A percentile compares a stretch with the other conserved stretches of the same genome.
These are phyloP conservation scores for Pythium myriotylum DNA, from an alignment of 352 stramenopile species.

Conservation along the genomic window DNA sequence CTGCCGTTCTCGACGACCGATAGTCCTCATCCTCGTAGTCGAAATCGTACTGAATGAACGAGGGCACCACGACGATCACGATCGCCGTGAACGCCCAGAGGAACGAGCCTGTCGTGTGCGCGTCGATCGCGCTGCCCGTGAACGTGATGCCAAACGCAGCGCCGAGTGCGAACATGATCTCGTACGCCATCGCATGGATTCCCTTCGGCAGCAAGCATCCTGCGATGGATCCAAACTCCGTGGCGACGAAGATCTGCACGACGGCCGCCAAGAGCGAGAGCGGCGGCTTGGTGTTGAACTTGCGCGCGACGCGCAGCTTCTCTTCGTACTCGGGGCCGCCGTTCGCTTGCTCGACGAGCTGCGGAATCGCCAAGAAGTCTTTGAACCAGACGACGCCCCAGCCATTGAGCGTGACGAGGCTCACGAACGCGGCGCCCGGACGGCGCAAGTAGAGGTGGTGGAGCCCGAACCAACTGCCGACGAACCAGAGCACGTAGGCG, in stretches of 20 bases:
- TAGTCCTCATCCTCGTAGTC: conserved; percentile 9
- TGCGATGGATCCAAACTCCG: conserved; percentile 13
- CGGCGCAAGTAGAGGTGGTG: conserved; percentile 31
- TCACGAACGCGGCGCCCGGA: conserved; percentile 25
- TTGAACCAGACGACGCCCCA: conserved; percentile 24
- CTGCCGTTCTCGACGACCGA: not conserved
- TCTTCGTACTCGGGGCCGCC: conserved; percentile 17
- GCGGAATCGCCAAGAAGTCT: conserved; percentile 25
- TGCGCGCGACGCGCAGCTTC: conserved; percentile 10
- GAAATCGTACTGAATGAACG: conserved; percentile 1
- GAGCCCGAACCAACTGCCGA: conserved; percentile 28
- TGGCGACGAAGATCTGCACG: conserved; percentile 11
- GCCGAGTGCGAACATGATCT: conserved; percentile 23
- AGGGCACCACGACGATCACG: not conserved
- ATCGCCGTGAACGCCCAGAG: not conserved
- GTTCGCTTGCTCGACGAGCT: conserved; percentile 25
- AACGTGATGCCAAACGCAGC: conserved; percentile 25
- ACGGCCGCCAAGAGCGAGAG: conserved; percentile 16
- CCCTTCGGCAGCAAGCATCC: conserved; percentile 18
- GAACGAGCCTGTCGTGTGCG: conserved; percentile 1
- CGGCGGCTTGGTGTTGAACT: conserved; percentile 16
- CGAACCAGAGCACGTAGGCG: conserved; percentile 31
- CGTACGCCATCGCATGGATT: conserved; percentile 3
- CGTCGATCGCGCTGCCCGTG: conserved; percentile 18
- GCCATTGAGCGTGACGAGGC: conserved; percentile 24